Percentiles rank a stretch among this genome's conserved stretches.
These are phyloP conservation scores for Biancaea sappan DNA, from an alignment of 306 rosid genomes.

Conservation along the genomic window DNA sequence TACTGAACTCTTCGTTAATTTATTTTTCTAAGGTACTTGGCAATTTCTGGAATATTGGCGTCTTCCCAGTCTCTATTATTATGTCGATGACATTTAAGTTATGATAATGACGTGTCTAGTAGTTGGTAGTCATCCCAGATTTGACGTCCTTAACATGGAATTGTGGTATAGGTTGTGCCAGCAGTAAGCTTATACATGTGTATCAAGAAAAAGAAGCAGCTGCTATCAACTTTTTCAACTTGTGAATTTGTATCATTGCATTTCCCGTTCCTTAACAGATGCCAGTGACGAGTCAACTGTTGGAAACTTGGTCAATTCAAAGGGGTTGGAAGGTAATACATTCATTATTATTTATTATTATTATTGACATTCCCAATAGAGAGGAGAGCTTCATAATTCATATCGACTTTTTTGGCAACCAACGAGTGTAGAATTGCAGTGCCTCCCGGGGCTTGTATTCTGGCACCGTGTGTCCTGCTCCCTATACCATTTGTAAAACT, in stretches of 20 bases:
- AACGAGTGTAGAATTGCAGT: conserved; percentile 63
- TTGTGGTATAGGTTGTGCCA: conserved; percentile 22
- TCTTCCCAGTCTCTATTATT: conserved; percentile 11
- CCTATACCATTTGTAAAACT: conserved; percentile 41
- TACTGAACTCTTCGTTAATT: conserved; percentile 18
- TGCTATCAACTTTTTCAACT: neutral
- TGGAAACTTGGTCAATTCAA: no score
- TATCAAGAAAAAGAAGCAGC: neutral
- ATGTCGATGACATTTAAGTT: conserved; percentile 16
- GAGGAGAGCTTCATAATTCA: no score
- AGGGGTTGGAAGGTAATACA: no score
- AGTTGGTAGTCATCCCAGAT: conserved; percentile 2
- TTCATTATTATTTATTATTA: no score
- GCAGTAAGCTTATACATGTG: neutral
- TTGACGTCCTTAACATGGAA: neutral
- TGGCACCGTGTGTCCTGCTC: conserved; percentile 80
- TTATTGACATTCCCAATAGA: no score
- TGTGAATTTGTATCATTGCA: neutral
- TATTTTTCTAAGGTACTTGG: neutral
- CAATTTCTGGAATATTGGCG: conserved; percentile 6
- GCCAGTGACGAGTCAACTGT: no score
- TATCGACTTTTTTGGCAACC: conserved; percentile 42
- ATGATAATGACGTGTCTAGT: neutral
- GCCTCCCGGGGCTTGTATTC: conserved; percentile 79
- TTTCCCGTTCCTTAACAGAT: no score